Conservation (phyloP, 2,329 filamentous ascomycete genomes). For the Arthrobotrys musiformis region DNA sequence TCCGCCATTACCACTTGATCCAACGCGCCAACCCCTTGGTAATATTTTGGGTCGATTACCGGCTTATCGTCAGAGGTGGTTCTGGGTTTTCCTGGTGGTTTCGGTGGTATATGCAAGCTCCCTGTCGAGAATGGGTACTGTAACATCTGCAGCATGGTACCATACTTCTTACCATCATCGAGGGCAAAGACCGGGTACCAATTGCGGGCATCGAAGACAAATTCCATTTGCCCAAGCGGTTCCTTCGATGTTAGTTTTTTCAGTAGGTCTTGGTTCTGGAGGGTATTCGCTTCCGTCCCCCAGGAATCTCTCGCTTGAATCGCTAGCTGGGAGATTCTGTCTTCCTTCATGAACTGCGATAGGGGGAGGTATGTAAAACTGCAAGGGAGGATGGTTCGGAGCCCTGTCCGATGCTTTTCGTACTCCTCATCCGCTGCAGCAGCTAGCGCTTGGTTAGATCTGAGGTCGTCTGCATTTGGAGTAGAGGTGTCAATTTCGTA, state of each 20-base stretch:
- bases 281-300: conserved; percentile 57
- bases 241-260: conserved; percentile 61
- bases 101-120: conserved; percentile 64
- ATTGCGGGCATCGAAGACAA: conserved; percentile 67
- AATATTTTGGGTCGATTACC: conserved; percentile 65
- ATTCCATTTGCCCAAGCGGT: conserved; percentile 66
- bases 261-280: conserved; percentile 58
- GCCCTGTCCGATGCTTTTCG: conserved; percentile 61
- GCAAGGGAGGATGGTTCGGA: conserved; percentile 63
- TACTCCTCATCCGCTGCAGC: conserved; percentile 61
- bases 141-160: conserved; percentile 66
- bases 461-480: conserved; percentile 64
- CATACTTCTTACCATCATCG: conserved; percentile 64
- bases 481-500: conserved; percentile 65
- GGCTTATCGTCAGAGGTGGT: conserved; percentile 60
- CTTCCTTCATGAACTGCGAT: conserved; percentile 23
- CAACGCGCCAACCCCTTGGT: conserved; percentile 62
- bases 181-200: conserved; percentile 64
- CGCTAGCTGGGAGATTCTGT: conserved; percentile 4
- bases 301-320: conserved; percentile 50
- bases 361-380: conserved; percentile 65
- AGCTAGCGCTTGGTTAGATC: conserved; percentile 58
- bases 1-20: conserved; percentile 65
- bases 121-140: conserved; percentile 68
- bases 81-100: conserved; percentile 14